Conservation (phyloP, 1,284 basidiomycete genomes). For the Lentinula novae-zelandiae region DNA sequence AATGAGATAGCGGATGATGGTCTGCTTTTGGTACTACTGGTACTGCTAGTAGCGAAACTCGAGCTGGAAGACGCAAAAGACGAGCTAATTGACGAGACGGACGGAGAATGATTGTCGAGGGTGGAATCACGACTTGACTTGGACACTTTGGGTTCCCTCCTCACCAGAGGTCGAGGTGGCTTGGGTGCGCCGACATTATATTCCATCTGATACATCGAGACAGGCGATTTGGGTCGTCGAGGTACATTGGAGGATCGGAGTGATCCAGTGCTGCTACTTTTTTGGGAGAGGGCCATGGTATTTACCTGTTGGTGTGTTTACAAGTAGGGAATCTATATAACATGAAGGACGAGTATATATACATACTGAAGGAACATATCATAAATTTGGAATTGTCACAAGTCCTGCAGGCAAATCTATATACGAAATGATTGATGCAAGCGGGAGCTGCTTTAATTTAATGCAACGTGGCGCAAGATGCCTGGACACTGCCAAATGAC, state of each 20-base stretch:
- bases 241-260: background rate
- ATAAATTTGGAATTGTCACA: background rate
- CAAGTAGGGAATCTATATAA: background rate
- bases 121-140: background rate
- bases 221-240: conserved; percentile 12
- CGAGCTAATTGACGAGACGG: background rate
- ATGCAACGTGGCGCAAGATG: background rate
- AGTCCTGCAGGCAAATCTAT: background rate
- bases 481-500: background rate
- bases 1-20: background rate
- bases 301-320: too few relatives aligned
- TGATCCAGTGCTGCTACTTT: background rate
- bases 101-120: background rate
- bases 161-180: conserved; percentile 8
- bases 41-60: background rate
- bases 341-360: background rate
- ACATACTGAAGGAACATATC: background rate
- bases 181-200: conserved; percentile 6
- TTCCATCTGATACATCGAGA: conserved; percentile 12
- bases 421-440: background rate
- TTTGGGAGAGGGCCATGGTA: background rate
- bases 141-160: background rate
- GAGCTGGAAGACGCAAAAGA: background rate
- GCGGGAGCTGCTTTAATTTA: background rate
- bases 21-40: background rate